Conservation (phyloP, 2,329 filamentous ascomycete genomes). For the Rhynchosporium graminicola region DNA sequence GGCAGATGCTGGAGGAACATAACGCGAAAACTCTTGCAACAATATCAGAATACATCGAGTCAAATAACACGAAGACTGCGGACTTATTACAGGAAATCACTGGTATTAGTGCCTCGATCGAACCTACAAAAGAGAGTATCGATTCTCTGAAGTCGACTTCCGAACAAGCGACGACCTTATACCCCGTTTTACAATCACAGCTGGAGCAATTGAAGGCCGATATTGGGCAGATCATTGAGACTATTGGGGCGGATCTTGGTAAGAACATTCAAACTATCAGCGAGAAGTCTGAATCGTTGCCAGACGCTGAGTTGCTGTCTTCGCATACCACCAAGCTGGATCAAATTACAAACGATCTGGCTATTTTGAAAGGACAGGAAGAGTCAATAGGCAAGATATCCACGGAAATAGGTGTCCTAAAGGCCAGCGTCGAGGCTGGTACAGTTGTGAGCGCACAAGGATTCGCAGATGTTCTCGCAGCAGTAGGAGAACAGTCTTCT, state of each 20-base stretch:
- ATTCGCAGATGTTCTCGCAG: conserved; percentile 27
- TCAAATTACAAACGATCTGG: conserved; percentile 32
- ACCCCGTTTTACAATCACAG: conserved; percentile 36
- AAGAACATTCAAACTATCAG: conserved; percentile 33
- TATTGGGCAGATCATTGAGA: conserved; percentile 32
- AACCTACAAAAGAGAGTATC: conserved; percentile 28
- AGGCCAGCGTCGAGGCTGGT: conserved; percentile 27
- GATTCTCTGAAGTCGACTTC: conserved; percentile 29
- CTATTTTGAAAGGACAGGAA: conserved; percentile 28
- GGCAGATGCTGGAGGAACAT: conserved; percentile 29
- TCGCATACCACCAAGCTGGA: conserved; percentile 34
- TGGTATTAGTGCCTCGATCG: conserved; percentile 28
- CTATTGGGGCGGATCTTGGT: conserved; percentile 33
- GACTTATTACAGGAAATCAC: conserved; percentile 29
- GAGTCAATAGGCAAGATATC: conserved; percentile 30
- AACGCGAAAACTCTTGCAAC: conserved; percentile 30
- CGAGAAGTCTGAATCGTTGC: conserved; percentile 23
- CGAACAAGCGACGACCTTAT: conserved; percentile 33
- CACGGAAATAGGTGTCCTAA: conserved; percentile 29
- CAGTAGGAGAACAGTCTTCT: conserved; percentile 29
- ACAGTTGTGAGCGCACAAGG: conserved; percentile 23
- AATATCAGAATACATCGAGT: conserved; percentile 33
- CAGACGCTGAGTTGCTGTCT: conserved; percentile 28
- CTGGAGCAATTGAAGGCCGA: conserved; percentile 39
- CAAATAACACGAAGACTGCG: conserved; percentile 32